These are phyloP conservation scores for Chalciporus piperatus DNA, from an alignment of 768 basidiomycete genomes.

Conservation along the genomic window DNA sequence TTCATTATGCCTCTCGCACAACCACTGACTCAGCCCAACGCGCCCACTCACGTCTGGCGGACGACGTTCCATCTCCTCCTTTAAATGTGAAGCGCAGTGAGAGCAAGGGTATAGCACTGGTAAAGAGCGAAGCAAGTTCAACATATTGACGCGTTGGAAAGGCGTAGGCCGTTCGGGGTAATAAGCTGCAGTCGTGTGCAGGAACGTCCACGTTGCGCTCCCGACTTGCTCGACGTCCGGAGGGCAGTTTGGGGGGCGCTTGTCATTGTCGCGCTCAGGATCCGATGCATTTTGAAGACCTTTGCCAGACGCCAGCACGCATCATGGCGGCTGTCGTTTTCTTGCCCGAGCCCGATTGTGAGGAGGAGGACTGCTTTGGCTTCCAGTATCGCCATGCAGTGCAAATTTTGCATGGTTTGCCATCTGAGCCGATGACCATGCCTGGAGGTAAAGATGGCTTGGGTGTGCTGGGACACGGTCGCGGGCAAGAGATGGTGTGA, in stretches of 20 bases:
- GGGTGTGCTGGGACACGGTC: too few species aligned
- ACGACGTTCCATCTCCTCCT: constrained; percentile 56
- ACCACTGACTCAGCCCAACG: constrained; percentile 70
- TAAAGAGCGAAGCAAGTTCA: constrained; percentile 70
- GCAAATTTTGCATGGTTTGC: constrained; percentile 96
- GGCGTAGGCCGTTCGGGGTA: constrained; percentile 83
- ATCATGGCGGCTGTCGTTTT: constrained; percentile 34
- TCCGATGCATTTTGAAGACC: constrained; percentile 28
- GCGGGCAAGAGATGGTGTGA: too few species aligned
- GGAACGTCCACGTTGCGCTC: constrained; percentile 93
- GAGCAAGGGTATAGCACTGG: constrained; percentile 87
- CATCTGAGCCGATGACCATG: constrained; percentile 87
- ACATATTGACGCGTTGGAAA: constrained; percentile 79
- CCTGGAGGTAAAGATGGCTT: constrained; percentile 61
- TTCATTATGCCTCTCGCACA: constrained; percentile 91
- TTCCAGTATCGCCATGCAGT: constrained; percentile 76
- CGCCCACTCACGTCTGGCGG: constrained; percentile 81
- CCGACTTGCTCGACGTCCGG: constrained; percentile 89
- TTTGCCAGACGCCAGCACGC: constrained; percentile 30
- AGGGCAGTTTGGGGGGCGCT: constrained; percentile 70
- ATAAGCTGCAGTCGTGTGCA: constrained; percentile 94
- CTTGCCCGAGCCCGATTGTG: constrained; percentile 17
- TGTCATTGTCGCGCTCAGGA: constrained; percentile 17
- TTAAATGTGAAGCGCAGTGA: constrained; percentile 82
- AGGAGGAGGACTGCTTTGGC: constrained; percentile 31